These are phyloP conservation scores for Paraphaeosphaeria minitans DNA, from an alignment of 2,329 filamentous ascomycete species.

Conservation along the genomic window DNA sequence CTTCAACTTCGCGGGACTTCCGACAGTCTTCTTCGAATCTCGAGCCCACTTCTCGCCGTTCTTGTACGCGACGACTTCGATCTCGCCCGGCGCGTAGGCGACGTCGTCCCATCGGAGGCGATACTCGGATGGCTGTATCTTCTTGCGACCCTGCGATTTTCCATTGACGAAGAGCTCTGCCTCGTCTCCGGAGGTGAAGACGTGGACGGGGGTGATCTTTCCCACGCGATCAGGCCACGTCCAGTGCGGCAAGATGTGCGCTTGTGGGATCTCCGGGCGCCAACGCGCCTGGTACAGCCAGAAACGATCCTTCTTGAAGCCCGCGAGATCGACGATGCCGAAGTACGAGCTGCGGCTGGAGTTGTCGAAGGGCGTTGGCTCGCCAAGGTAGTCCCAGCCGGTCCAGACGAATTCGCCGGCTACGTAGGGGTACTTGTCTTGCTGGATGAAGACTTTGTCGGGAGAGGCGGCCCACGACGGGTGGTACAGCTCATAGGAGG, in stretches of 20 bases:
- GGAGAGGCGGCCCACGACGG: constrained; percentile 55
- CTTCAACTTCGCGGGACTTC: constrained; percentile 46
- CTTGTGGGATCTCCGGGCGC: constrained; percentile 55
- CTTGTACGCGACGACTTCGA: constrained; percentile 57
- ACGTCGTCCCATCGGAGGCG: constrained; percentile 61
- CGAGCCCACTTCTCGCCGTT: constrained; percentile 55
- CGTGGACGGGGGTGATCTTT: constrained; percentile 59
- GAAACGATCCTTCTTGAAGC: constrained; percentile 63
- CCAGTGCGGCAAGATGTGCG: constrained; percentile 63
- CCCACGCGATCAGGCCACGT: constrained; percentile 58
- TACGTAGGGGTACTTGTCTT: constrained; percentile 57
- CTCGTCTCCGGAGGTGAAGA: constrained; percentile 58
- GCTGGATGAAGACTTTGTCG: constrained; percentile 59
- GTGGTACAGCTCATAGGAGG: constrained; percentile 60
- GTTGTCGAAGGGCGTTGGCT: constrained; percentile 56
- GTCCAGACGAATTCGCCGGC: constrained; percentile 62
- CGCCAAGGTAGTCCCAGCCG: constrained; percentile 58
- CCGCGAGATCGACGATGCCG: constrained; percentile 62
- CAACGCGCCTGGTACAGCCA: constrained; percentile 62
- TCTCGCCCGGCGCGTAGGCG: constrained; percentile 54
- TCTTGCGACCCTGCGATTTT: constrained; percentile 51
- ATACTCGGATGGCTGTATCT: constrained; percentile 47
- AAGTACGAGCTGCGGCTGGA: constrained; percentile 59
- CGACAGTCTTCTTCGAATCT: constrained; percentile 51
- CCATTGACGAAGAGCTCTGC: constrained; percentile 62